A percentile compares a stretch with the other conserved stretches of the same genome.
phyloP scores from a whole-genome alignment of 2,329 filamentous ascomycete species.

The Didymellaceae sp. region DNA sequence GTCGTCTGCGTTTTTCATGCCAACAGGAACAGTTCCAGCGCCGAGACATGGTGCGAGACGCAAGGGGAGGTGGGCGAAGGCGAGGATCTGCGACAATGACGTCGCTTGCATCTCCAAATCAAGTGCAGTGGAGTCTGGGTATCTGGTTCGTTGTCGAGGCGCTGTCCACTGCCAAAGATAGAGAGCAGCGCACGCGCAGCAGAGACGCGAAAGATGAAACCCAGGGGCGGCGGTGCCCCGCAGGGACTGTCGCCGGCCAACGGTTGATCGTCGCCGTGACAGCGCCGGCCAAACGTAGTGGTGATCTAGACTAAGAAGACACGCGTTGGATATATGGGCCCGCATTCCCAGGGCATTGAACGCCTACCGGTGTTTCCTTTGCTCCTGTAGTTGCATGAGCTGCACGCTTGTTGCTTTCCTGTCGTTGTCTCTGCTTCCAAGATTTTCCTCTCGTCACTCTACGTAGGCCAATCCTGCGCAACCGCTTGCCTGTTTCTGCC shows the following conservation, averaged over 20 bases:
- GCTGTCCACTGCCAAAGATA: conserved; percentile 3
- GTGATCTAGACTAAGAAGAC: conserved; percentile 11
- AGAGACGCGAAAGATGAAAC: conserved; percentile 5
- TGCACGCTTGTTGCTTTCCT: conserved; percentile 4
- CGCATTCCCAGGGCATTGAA: conserved; percentile 5
- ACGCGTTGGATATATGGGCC: conserved; percentile 17
- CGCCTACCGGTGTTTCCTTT: conserved; percentile 3
- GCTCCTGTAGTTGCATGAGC: conserved; percentile 5
- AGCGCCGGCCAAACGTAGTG: neutral
- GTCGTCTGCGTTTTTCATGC: conserved; percentile 3
- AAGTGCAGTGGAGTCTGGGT: neutral
- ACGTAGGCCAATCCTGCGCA: conserved; percentile 8
- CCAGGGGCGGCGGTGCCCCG: conserved; percentile 2
- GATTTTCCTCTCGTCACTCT: conserved; percentile 1
- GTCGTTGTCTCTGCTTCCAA: neutral
- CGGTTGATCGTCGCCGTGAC: neutral
- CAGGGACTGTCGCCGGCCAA: conserved; percentile 5
- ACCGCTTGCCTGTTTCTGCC: conserved; percentile 23
- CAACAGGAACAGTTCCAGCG: conserved; percentile 4
- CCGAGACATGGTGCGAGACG: conserved; percentile 5
- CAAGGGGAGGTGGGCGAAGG: neutral
- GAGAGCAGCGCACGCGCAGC: conserved; percentile 11
- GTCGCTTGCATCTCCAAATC: conserved; percentile 1
- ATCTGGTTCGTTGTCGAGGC: conserved; percentile 8
- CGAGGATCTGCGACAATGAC: conserved; percentile 8